Evolutionary conservation across 2,329 filamentous ascomycete genomes (phyloP).

Genomic region (Achaetomium macrosporum): DNA sequence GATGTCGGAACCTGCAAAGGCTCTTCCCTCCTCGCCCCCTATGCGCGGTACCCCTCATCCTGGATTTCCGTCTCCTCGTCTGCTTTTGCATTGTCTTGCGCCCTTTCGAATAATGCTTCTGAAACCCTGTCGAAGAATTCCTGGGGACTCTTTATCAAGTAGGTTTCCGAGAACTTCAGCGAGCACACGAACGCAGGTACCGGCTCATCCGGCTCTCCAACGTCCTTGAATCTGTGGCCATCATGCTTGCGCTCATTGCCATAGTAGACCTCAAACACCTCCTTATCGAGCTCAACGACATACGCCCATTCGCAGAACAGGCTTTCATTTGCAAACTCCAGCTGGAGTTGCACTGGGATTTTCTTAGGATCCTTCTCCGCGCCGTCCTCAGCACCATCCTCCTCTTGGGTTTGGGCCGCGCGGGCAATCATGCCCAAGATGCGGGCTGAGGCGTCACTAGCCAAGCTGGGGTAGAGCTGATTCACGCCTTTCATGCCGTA

Average conservation of each 20-base stretch:
- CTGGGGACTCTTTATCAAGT: slow-evolving; percentile 2
- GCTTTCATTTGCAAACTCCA: slow-evolving; percentile 9
- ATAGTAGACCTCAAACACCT: slow-evolving; percentile 15
- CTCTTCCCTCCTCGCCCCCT: not conserved
- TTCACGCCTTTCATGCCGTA: not conserved
- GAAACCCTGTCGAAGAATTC: slow-evolving; percentile 9
- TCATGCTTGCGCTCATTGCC: slow-evolving; percentile 8
- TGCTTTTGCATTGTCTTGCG: not conserved
- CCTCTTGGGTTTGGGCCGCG: not conserved
- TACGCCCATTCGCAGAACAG: slow-evolving; percentile 18
- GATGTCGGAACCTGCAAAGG: too few relatives aligned
- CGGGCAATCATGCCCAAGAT: slow-evolving; percentile 12
- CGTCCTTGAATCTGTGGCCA: slow-evolving; percentile 12
- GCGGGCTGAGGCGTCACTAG: slow-evolving; percentile 4
- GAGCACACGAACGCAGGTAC: slow-evolving; percentile 11
- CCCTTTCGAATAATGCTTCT: not conserved
- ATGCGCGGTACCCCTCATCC: not conserved
- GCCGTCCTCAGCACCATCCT: not conserved
- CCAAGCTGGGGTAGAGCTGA: slow-evolving; percentile 11
- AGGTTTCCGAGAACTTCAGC: slow-evolving; percentile 10
- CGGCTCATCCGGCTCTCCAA: not conserved
- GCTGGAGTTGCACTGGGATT: slow-evolving; percentile 2
- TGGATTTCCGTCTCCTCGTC: not conserved
- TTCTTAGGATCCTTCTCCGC: slow-evolving; percentile 7
- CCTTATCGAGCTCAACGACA: slow-evolving; percentile 16